A percentile compares a stretch with the other conserved stretches of the same genome.
Evolutionary conservation across 1,139 yeast genomes (phyloP).

Genomic region (Diutina sp.): DNA sequence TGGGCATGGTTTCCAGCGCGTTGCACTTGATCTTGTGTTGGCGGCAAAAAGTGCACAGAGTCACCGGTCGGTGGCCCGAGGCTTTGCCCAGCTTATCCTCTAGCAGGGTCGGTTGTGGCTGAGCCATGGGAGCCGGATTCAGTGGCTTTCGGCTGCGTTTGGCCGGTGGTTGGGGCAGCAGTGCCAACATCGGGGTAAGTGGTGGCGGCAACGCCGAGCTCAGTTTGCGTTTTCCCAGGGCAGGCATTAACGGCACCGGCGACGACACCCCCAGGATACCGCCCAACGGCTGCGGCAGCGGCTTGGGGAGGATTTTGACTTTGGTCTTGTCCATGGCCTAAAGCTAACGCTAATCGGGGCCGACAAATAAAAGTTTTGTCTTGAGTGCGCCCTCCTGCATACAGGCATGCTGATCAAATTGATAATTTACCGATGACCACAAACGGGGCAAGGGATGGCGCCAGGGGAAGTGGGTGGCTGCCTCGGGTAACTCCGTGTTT

Average conservation of each 20-base stretch:
- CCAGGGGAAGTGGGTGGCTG: too few relatives aligned
- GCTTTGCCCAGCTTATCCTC: neutral
- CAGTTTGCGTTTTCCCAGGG: neutral
- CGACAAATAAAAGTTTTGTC: neutral
- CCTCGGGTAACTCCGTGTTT: too few relatives aligned
- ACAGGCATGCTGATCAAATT: neutral
- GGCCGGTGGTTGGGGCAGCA: neutral
- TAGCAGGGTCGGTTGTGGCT: neutral
- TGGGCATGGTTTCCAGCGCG: constrained; percentile 74
- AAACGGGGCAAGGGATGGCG: too few relatives aligned
- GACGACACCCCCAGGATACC: neutral
- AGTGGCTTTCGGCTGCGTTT: neutral
- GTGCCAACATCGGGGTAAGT: neutral
- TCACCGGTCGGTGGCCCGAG: constrained; percentile 47
- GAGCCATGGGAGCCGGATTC: neutral
- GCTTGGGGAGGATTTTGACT: constrained; percentile 2
- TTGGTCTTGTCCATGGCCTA: neutral
- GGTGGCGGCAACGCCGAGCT: neutral
- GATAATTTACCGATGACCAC: neutral
- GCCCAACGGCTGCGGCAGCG: neutral
- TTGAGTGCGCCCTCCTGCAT: neutral
- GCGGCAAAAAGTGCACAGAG: constrained; percentile 88
- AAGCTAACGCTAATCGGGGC: neutral
- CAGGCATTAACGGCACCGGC: neutral
- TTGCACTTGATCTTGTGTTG: constrained; percentile 92